Evolutionary conservation across 2,329 filamentous ascomycete genomes (phyloP).

Genomic region (Scedosporium boydii): DNA sequence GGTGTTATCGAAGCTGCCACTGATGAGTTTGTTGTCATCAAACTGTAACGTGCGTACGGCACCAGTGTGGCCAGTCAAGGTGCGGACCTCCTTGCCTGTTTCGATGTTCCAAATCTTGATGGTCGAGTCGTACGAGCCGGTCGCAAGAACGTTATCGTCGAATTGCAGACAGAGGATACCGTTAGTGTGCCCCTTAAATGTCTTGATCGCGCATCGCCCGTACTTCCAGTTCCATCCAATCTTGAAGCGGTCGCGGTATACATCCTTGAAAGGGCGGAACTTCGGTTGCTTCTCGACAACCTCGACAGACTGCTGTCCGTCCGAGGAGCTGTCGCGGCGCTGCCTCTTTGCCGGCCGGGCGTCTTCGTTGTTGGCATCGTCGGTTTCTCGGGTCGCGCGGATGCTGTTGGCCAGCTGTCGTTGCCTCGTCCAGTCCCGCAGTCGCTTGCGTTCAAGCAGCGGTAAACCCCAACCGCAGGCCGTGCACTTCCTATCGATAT

Average conservation of each 20-base stretch:
- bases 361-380: constrained; percentile 18
- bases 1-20: constrained; percentile 77
- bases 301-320: constrained; percentile 15
- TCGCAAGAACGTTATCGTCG: constrained; percentile 83
- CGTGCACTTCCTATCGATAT: constrained; percentile 86
- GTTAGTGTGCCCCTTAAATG: constrained; percentile 78
- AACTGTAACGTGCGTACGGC: constrained; percentile 88
- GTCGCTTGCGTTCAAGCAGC: constrained; percentile 74
- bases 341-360: constrained; percentile 24
- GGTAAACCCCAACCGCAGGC: constrained; percentile 96
- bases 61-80: constrained; percentile 69
- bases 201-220: constrained; percentile 74
- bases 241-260: constrained; percentile 91
- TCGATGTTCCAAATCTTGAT: constrained; percentile 96
- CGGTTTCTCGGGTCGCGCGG: constrained; percentile 9
- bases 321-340: constrained; percentile 15
- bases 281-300: constrained; percentile 32
- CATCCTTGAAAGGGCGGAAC: constrained; percentile 79
- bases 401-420: constrained; percentile 48
- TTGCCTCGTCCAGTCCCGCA: constrained; percentile 79
- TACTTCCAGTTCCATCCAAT: constrained; percentile 98
- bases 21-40: constrained; percentile 83
- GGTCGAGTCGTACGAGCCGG: constrained; percentile 88
- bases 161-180: constrained; percentile 51
- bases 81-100: constrained; percentile 77